Percentiles rank a stretch among this genome's conserved stretches.
These are phyloP conservation scores for Onygenales sp. DNA, from an alignment of 2,329 filamentous ascomycete species.

Conservation along the genomic window DNA sequence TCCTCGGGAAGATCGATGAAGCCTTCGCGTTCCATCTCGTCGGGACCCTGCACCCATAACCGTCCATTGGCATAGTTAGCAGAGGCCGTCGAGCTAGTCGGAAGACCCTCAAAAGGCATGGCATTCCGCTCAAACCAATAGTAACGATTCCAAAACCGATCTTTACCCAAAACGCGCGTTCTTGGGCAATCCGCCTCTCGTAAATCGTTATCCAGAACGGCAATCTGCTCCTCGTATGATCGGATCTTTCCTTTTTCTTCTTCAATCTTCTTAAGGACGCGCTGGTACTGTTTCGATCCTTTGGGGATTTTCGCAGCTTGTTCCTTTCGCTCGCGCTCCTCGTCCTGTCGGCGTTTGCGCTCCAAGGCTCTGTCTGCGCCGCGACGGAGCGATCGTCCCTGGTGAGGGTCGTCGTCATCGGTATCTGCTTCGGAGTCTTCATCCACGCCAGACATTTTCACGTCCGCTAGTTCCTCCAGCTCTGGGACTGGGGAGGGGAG, in stretches of 20 bases:
- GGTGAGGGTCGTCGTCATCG: conserved; percentile 38
- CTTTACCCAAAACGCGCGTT: conserved; percentile 80
- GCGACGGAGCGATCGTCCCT: conserved; percentile 49
- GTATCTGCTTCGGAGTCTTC: conserved; percentile 51
- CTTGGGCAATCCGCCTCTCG: conserved; percentile 89
- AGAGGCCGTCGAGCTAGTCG: conserved; percentile 74
- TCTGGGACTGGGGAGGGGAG: conserved; percentile 35
- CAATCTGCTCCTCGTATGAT: conserved; percentile 76
- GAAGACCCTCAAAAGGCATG: conserved; percentile 88
- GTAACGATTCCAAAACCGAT: conserved; percentile 96
- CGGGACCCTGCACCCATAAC: conserved; percentile 92
- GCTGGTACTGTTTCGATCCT: conserved; percentile 80
- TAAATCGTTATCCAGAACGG: conserved; percentile 78
- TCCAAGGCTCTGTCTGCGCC: conserved; percentile 62
- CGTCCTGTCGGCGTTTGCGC: conserved; percentile 65
- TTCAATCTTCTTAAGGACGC: conserved; percentile 78
- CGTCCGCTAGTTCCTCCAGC: conserved; percentile 27
- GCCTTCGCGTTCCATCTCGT: conserved; percentile 74
- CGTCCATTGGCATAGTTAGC: conserved; percentile 90
- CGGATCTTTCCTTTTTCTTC: conserved; percentile 74
- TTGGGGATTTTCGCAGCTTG: conserved; percentile 59
- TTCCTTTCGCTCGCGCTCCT: conserved; percentile 59
- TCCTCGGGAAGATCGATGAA: conserved; percentile 71
- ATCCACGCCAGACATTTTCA: conserved; percentile 39
- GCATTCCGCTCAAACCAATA: conserved; percentile 99